phyloP scores from a whole-genome alignment of 129 eudicot genomes.

The Flaveria ramosissima region DNA sequence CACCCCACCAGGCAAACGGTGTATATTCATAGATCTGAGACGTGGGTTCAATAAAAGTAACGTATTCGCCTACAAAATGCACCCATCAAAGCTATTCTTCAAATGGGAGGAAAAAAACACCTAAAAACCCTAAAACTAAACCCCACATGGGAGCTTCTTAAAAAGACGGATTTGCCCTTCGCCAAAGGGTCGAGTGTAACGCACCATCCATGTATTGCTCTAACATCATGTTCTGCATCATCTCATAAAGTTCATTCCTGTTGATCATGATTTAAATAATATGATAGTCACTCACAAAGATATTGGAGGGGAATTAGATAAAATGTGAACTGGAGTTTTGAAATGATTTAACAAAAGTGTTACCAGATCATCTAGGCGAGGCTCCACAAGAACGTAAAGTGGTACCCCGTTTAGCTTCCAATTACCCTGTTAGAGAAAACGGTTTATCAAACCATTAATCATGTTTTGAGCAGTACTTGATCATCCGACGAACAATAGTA shows the following conservation, averaged over 20 bases:
- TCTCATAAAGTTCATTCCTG: conserved; percentile 27
- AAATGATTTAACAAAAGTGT: background rate
- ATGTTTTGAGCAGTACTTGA: too few relatives aligned
- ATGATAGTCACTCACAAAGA: background rate
- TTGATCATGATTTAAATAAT: conserved; percentile 3
- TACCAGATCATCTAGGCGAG: conserved; percentile 65
- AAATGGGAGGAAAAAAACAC: conserved; percentile 17
- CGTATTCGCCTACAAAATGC: conserved; percentile 38
- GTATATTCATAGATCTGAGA: conserved; percentile 28
- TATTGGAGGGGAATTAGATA: background rate
- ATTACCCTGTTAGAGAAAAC: conserved; percentile 49
- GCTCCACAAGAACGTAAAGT: conserved; percentile 85
- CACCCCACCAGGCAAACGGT: conserved; percentile 10
- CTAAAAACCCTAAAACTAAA: conserved; percentile 24
- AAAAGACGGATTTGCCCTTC: conserved; percentile 17
- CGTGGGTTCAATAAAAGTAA: conserved; percentile 30
- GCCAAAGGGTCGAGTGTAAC: conserved; percentile 14
- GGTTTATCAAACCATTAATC: background rate
- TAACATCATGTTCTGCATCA: conserved; percentile 14
- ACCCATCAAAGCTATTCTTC: conserved; percentile 35
- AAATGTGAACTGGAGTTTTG: background rate
- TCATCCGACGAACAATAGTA: too few relatives aligned
- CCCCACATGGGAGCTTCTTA: background rate
- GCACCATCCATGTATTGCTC: conserved; percentile 12
- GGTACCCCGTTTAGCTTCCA: conserved; percentile 70